Evolutionary conservation across 352 stramenopile genomes (phyloP), one percentile per base, ranked within the genome.

Genomic region (Elongisporangium anandrum): DNA sequence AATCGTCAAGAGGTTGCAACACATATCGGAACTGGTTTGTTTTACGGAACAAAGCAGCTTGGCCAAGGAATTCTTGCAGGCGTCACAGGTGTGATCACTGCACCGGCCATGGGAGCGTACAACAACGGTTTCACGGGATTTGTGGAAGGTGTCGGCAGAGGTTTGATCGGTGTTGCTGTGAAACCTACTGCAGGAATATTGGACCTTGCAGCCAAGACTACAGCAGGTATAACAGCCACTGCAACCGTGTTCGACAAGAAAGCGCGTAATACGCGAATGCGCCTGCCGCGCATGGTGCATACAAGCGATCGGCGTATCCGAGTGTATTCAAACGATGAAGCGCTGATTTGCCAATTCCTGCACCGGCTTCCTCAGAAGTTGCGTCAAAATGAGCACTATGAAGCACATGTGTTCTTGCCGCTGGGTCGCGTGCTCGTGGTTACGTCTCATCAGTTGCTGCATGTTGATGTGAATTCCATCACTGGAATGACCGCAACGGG

Each of bases 31-130:
- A 92, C 82, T 2, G 90, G 88, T 0, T 66, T 96, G 2, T 80
- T 95, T 5, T 87, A 96, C 21, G 90, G 88, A 17, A 93, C 86
- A 1, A 97, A 97, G 56, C 91, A 96, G 50, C 83, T 98, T 29
- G 91, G 94, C 2, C 83, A 97, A 50, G 92, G 90, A 0, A 88
- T 98, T 47, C 77, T 96, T 16, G 86, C 84, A 2, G 93, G 92
- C 8, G 80, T 98, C 8, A 95, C 92, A 0, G 93, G 93, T 2
- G 85, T 98, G 24, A 85, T 98, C 57, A 96, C 92, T 15, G 82
- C 96, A 38, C 93, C 93, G 22, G 88, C 92, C 16, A 75, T 92
- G 51, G 93, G 93, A 3, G 88, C 88, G 1, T 91, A 97, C 63
- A 87, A 94, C 58, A 91, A 95, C 56, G 93, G 93, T 12, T 75